phyloP scores from a whole-genome alignment of 148 eudicot genomes.

The Chenopodium berlandieri region DNA sequence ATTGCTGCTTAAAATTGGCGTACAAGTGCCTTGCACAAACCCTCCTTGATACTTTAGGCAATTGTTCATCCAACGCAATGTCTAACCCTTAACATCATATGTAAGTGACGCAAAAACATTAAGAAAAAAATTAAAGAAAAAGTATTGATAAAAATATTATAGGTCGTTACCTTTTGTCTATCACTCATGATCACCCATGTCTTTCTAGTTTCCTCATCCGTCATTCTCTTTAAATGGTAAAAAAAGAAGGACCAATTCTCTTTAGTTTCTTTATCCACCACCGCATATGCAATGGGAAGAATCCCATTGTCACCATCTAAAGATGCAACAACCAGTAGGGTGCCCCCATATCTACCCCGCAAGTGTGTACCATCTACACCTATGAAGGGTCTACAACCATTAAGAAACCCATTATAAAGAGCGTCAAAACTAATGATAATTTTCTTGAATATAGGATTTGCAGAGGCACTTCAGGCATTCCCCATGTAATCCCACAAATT shows the following conservation, averaged over 20 bases:
- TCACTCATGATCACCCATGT: conserved; percentile 6
- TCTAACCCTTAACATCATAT: neutral
- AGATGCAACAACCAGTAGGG: neutral
- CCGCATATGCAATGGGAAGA: no score
- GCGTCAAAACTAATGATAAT: no score
- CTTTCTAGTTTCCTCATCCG: neutral
- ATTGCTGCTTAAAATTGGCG: neutral
- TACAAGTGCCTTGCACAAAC: conserved; percentile 8
- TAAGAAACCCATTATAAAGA: neutral
- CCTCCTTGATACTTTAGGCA: neutral
- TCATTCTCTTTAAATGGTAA: neutral
- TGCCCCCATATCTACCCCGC: no score
- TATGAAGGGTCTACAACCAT: no score
- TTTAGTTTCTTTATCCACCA: neutral
- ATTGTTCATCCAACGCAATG: neutral
- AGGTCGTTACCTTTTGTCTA: neutral
- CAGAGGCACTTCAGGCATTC: no score
- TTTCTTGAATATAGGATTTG: no score
- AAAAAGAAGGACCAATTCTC: neutral
- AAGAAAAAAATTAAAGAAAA: neutral
- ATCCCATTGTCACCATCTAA: neutral
- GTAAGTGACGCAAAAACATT: neutral
- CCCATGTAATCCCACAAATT: no score
- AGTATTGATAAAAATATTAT: no score
- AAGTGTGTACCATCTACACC: no score